Base-by-base conservation (phyloP, 768 basidiomycete species). In the Leccinum rimulosum region DNA sequence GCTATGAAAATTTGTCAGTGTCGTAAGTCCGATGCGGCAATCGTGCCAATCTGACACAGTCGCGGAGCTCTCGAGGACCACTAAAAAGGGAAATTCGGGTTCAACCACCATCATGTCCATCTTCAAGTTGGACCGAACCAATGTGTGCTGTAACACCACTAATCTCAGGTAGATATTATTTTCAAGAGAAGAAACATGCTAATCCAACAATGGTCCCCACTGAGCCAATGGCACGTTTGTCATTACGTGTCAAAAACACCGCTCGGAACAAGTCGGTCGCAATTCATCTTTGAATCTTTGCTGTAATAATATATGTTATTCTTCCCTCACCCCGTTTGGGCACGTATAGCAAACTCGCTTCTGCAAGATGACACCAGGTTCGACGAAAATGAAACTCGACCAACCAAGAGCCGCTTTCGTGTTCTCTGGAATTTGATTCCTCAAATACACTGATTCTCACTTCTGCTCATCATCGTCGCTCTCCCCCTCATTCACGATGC, bases 401-500 rank as follows among this genome's bases (percentile, higher is more conserved):
- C 6, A 22, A 22, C 49, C 31, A 12, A 22, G 31, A 31, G 31
- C 31, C 5, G 3, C 45, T 47, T 27, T 35, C 14, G 9, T 50
- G 14, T 35, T 9, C 22, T n/a, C 6, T 15, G 2, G 3, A n/a
- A 47, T 10, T 6, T 17, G 6, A 6, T 43, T 1, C 43, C n/a
- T 33, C 45, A 35, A 49, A 66, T 28, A 50, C 14, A 27, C 25
- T 9, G 36, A n/a, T 28, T 43, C 33, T 9, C 4, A 30, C 19
- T 50, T 14, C 17, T 51, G 14, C 7, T 19, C 45, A 12, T 31
- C 15, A 3, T 50, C 6, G 5, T 52, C 30, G 9, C 49, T 17
- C 50, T 6, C 17, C 22, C 50, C 35, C 33, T 40, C 22, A 47
- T 52, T 9, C 2, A 61, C 27, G 4, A 70, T 64, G 71, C 67